Base-by-base conservation (phyloP, 345 rosid species). In the Bruguiera gymnorhiza region DNA sequence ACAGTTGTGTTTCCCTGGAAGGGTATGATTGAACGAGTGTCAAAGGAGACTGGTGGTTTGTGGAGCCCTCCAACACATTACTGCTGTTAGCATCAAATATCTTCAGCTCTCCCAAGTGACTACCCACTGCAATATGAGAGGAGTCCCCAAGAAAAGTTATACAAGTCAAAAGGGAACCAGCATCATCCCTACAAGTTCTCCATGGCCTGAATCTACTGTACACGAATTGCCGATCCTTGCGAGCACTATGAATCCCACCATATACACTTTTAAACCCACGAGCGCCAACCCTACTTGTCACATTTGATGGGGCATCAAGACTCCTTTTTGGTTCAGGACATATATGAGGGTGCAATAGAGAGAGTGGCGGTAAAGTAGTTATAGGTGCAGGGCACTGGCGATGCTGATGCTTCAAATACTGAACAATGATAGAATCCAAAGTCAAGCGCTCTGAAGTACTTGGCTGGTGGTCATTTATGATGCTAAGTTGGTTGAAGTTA, bases 311-410 rank as follows among this genome's bases (percentile, higher is more conserved):
- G 23, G 97, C 89, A 80, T 95, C 99, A 70, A 90, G 87, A 77
- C 90, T 81, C 76, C 97, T 81, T 76, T 87, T 95, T 39, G 98
- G 99, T 70, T 92, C 97, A 39, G 99, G 98, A 79, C 99, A 95
- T 73, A 90, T 85, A 83, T 95, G 99, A 24, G 92, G 97, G 58
- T 95, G 97, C 62, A 95, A 70, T 57, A 95, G 93, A 70, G 97
- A 92, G 74, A 95, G 88, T 26, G 99, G 98, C 15, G 99, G 99
- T 62, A 95, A 92, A 73, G 99, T 95, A 8, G 99, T 92, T 73
- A 95, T 87, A 54, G 99, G 99, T 75, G 99, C 99, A 66, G 89
- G 96, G 78, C 99, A 95, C 76, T 95, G 99, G 60, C 99, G 92
- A 82, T 95, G 99, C 70, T 92, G 99, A 70, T 95, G 97, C 82